phyloP scores from a whole-genome alignment of 139 green algal genomes.

The Coccomyxa sp. region DNA sequence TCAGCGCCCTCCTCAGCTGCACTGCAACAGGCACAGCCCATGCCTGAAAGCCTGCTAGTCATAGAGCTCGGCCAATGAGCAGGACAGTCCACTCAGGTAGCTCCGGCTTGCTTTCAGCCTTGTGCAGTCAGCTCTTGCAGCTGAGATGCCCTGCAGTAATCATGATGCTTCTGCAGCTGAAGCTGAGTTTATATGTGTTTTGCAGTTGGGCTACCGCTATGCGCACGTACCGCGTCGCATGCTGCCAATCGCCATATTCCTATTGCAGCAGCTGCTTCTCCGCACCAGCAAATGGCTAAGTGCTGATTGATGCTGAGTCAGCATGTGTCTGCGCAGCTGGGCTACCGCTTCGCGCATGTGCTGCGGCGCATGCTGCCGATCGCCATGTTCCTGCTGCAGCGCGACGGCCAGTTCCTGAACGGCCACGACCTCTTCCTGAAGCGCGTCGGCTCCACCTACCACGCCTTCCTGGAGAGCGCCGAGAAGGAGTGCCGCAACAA shows the following conservation, averaged over 20 bases:
- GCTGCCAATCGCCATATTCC: constrained; percentile 84
- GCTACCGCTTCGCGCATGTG: constrained; percentile 85
- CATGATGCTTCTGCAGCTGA: too few species aligned
- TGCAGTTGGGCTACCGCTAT: constrained; percentile 81
- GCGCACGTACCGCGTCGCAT: constrained; percentile 83
- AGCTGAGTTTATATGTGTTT: too few species aligned
- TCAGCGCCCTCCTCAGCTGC: too few species aligned
- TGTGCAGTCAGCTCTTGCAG: too few species aligned
- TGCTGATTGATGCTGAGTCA: too few species aligned
- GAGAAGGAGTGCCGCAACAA: constrained; percentile 51
- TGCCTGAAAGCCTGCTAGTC: too few species aligned
- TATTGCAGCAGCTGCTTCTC: too few species aligned
- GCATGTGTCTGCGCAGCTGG: constrained; percentile 73
- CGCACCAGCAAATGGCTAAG: too few species aligned
- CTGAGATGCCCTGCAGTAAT: too few species aligned
- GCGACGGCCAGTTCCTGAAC: constrained; percentile 64
- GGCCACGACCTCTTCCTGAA: constrained; percentile 87
- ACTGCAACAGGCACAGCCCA: not conserved
- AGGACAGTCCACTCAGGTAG: too few species aligned
- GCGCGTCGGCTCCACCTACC: constrained; percentile 69
- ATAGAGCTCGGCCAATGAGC: too few species aligned
- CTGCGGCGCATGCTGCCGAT: constrained; percentile 85
- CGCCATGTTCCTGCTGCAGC: constrained; percentile 78
- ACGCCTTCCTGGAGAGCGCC: constrained; percentile 79
- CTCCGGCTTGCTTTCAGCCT: too few species aligned